Evolutionary conservation across 345 rosid species (phyloP), one percentile per base, ranked within the genome.

Genomic region (Hypericum androsaemum): DNA sequence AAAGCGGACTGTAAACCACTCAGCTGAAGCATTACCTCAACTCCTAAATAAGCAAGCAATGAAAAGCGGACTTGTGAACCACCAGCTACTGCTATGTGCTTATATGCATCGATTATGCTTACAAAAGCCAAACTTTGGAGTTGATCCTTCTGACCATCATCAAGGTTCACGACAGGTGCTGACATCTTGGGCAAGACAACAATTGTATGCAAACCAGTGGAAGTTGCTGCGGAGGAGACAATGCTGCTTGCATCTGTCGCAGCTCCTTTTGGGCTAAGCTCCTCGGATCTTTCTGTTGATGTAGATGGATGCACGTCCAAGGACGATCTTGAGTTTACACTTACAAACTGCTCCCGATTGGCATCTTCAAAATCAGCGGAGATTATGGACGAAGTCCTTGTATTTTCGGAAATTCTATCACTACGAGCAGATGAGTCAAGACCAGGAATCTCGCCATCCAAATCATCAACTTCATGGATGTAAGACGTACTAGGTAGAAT

Each of bases 281-380:
- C 96, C 59, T 82, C 96, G 57, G 89, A 84, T 67, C 80, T 87
- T 65, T 90, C 95, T 38, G 74, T 66, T 54, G 92, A 87, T 59
- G 72, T 49, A 41, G 89, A 81, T 64, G 92, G 85, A 59, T 60
- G 70, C 43, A 70, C 53, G 64, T 77, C 85, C 44, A 68, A 28
- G 1, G 70, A 64, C 37, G 74, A 70, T 50, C 72, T 77, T 66
- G 73, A 82, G 61, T 75, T 64, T 45, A 63, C 64, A 68, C 76
- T 74, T 37, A 69, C 67, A 65, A 48, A 83, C 56, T 79, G 89
- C 59, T 75, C 83, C 64, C 74, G 85, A 73, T 72, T 75, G 41
- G 61, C 74, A 63, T 71, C 82, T 77, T 78, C 87, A 59, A 73
- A 13, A 67, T 80, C 79, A 50, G 76, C 71, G 54, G 78, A 74